These are phyloP conservation scores for Gloeophyllum trabeum DNA, from an alignment of 768 basidiomycete genomes.

Conservation along the genomic window DNA sequence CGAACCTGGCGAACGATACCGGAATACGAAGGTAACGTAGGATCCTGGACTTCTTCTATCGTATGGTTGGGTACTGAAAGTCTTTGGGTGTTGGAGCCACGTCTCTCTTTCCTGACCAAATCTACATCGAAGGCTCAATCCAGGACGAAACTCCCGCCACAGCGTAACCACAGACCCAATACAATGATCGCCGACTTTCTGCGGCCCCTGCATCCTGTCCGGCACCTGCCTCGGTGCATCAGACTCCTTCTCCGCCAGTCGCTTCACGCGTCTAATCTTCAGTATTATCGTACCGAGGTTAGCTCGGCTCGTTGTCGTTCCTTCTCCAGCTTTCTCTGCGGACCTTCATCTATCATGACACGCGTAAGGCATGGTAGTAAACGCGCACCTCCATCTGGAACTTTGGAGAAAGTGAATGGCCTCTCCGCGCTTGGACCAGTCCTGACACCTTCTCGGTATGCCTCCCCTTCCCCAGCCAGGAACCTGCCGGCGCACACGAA, in stretches of 20 bases:
- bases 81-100: conserved; percentile 30
- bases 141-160: background rate
- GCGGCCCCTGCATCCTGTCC: conserved; percentile 14
- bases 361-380: background rate
- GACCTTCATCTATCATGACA: background rate
- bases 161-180: conserved; percentile 27
- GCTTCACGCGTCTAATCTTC: conserved; percentile 29
- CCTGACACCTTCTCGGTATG: conserved; percentile 42
- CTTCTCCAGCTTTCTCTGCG: background rate
- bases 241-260: conserved; percentile 21
- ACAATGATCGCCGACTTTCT: conserved; percentile 31
- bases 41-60: conserved; percentile 27
- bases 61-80: conserved; percentile 43
- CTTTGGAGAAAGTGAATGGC: conserved; percentile 47
- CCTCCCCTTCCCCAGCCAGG: conserved; percentile 41
- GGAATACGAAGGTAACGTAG: conserved; percentile 58
- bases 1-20: conserved; percentile 47
- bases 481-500: conserved; percentile 52
- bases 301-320: conserved; percentile 11
- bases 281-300: conserved; percentile 44
- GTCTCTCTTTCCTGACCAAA: conserved; percentile 33
- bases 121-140: conserved; percentile 19
- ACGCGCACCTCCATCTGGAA: conserved; percentile 25
- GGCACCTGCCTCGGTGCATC: conserved; percentile 32
- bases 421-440: conserved; percentile 37